Evolutionary conservation across 1,284 basidiomycete genomes (phyloP).

Genomic region (Leccinum griseonigrum): DNA sequence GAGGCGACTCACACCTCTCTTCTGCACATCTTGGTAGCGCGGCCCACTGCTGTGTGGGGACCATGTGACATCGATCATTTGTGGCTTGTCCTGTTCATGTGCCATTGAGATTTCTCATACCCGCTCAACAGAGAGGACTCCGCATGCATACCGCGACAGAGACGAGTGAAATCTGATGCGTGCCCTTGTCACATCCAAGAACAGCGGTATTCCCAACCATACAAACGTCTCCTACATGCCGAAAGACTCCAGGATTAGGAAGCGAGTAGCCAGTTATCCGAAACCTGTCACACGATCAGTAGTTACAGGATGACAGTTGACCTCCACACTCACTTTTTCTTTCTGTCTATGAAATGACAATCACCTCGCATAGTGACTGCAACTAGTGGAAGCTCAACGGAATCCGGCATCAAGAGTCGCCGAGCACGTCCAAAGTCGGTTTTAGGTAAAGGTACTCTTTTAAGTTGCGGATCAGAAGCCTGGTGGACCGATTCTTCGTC

Average conservation of each 20-base stretch:
- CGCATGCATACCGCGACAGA: conserved; percentile 33
- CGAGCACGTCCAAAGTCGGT: conserved; percentile 39
- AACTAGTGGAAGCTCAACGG: conserved; percentile 36
- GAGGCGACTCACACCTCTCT: conserved; percentile 39
- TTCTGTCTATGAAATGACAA: conserved; percentile 45
- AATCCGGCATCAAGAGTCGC: conserved; percentile 41
- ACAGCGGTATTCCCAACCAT: conserved; percentile 41
- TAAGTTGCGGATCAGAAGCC: conserved; percentile 22
- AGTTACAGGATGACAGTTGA: conserved; percentile 10
- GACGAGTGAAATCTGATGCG: conserved; percentile 42
- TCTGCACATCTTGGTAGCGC: conserved; percentile 26
- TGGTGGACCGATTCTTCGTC: conserved; percentile 13
- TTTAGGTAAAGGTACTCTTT: conserved; percentile 38
- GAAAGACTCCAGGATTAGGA: conserved; percentile 36
- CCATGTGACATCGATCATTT: conserved; percentile 30
- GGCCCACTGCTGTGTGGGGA: conserved; percentile 29
- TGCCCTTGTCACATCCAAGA: conserved; percentile 42
- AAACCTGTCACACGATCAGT: conserved; percentile 25
- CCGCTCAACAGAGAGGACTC: conserved; percentile 20
- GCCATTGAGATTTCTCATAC: conserved; percentile 16
- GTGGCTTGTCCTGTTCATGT: conserved; percentile 25
- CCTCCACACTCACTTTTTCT: conserved; percentile 27
- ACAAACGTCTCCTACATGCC: conserved; percentile 44
- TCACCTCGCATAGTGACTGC: conserved; percentile 53
- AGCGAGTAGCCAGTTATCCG: conserved; percentile 43